A percentile compares a stretch with the other conserved stretches of the same genome.
phyloP scores from a whole-genome alignment of 306 rosid genomes.

The Malus sieversii region DNA sequence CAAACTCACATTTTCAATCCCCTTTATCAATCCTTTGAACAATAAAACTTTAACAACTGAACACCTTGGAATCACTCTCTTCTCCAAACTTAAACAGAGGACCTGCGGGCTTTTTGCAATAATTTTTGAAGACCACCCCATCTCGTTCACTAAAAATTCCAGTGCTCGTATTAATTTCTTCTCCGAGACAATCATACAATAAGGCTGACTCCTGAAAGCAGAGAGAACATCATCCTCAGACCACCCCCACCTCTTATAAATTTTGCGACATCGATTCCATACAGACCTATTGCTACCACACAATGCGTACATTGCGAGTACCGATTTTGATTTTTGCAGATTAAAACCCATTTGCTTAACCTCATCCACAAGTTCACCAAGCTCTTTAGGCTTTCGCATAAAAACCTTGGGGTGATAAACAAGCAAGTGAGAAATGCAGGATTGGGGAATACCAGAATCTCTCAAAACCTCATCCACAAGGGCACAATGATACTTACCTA shows the following conservation, averaged over 20 bases:
- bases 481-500: too few relatives aligned
- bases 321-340: not conserved
- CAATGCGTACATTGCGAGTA: conserved; percentile 4
- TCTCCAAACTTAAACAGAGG: too few relatives aligned
- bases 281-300: not conserved
- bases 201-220: not conserved
- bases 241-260: conserved; percentile 29
- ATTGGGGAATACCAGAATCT: not conserved
- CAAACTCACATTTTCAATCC: too few relatives aligned
- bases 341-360: conserved; percentile 17
- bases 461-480: too few relatives aligned
- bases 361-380: not conserved
- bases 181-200: not conserved
- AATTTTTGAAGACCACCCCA: too few relatives aligned
- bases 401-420: not conserved
- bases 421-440: not conserved
- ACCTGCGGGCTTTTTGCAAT: too few relatives aligned
- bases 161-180: not conserved
- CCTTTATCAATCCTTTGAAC: too few relatives aligned
- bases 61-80: too few relatives aligned
- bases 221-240: conserved; percentile 1
- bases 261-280: not conserved
- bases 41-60: too few relatives aligned
- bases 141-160: conserved; percentile 7
- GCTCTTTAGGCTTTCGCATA: not conserved